Conservation (phyloP, 768 basidiomycete genomes). For the Leucogyrophana mollusca region DNA sequence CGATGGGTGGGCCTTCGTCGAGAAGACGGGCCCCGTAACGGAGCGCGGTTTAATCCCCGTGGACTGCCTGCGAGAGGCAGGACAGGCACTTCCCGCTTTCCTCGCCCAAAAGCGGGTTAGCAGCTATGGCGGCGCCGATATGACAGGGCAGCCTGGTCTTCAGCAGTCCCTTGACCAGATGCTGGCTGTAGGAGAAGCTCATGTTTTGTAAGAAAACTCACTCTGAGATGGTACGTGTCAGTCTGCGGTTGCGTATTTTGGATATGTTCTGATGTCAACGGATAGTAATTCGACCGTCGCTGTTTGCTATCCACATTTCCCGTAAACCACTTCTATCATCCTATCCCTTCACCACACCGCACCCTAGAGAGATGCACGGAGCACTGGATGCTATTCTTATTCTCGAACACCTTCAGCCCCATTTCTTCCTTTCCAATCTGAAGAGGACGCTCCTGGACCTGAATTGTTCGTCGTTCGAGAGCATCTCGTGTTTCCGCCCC, state of each 20-base stretch:
- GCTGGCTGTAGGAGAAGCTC: background rate
- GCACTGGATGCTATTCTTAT: no score
- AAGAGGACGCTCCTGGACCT: background rate
- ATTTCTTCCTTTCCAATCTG: background rate
- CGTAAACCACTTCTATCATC: no score
- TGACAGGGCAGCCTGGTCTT: background rate
- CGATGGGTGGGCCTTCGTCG: conserved; percentile 70
- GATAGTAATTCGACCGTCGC: no score
- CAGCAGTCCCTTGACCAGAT: background rate
- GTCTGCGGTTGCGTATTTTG: no score
- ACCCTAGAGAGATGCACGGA: no score
- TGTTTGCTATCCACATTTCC: no score
- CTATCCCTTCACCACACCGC: no score
- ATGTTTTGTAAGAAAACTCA: background rate
- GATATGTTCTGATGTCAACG: no score
- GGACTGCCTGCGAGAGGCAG: conserved; percentile 58
- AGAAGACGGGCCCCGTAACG: conserved; percentile 32
- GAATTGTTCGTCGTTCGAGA: background rate
- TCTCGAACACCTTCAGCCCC: background rate
- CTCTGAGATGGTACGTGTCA: no score
- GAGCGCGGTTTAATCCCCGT: conserved; percentile 61
- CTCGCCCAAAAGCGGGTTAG: conserved; percentile 48
- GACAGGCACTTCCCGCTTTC: conserved; percentile 48
- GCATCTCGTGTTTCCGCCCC: background rate
- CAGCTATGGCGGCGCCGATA: conserved; percentile 26